A percentile compares a stretch with the other conserved stretches of the same genome.
Evolutionary conservation across 441 rosid species (phyloP).

Genomic region (Pelargonium citronellum): DNA sequence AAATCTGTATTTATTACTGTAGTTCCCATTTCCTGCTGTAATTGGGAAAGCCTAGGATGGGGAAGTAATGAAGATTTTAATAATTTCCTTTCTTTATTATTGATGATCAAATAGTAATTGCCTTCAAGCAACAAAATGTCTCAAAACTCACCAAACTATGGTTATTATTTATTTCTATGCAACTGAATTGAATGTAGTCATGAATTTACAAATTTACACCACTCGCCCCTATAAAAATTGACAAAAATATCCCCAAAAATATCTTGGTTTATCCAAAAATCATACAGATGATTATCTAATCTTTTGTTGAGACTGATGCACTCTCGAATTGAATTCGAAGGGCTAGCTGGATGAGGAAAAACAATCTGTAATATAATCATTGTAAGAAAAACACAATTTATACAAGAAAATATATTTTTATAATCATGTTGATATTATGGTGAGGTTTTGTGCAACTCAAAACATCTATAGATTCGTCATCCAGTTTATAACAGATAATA

Average conservation of each 20-base stretch:
- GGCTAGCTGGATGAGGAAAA: neutral
- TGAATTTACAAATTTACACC: slow-evolving; percentile 1
- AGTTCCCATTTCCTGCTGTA: too few species aligned
- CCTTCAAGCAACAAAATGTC: too few species aligned
- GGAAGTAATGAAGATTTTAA: too few species aligned
- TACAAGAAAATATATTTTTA: too few species aligned
- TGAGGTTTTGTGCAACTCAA: neutral
- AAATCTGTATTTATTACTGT: too few species aligned
- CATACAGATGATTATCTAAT: neutral
- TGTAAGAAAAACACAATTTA: neutral
- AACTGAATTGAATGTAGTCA: neutral
- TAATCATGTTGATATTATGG: too few species aligned
- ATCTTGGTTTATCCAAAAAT: neutral
- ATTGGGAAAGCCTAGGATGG: too few species aligned
- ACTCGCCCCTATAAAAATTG: slow-evolving; percentile 9
- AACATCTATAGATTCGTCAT: neutral
- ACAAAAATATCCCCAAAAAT: neutral
- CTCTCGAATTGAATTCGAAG: neutral
- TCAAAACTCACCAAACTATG: neutral
- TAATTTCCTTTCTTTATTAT: too few species aligned
- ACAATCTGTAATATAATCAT: neutral
- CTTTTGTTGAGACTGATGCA: neutral
- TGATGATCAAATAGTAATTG: too few species aligned
- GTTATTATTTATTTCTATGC: neutral
- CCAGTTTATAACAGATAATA: neutral